Evolutionary conservation across 2,329 filamentous ascomycete genomes (phyloP).

Genomic region (Penicillium frequentans): DNA sequence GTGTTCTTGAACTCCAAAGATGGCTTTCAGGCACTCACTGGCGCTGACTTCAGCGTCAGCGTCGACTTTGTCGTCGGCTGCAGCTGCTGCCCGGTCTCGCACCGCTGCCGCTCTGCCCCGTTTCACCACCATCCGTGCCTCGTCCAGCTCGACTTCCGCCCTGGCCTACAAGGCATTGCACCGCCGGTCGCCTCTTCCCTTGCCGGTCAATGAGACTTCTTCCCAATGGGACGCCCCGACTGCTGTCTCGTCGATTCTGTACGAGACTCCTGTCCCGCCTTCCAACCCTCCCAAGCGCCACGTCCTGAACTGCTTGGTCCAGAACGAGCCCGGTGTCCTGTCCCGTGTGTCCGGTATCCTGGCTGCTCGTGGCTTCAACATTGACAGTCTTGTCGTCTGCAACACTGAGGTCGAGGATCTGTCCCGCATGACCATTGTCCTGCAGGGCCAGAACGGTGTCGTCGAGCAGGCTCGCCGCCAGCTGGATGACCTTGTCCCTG

Average conservation of each 20-base stretch:
- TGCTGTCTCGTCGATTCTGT: conserved; percentile 96
- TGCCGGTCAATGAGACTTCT: conserved; percentile 72
- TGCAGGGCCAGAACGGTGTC: conserved; percentile 93
- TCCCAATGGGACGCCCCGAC: conserved; percentile 86
- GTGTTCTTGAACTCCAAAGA: conserved; percentile 21
- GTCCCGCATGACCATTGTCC: conserved; percentile 97
- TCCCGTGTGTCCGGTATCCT: conserved; percentile 96
- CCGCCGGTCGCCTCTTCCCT: conserved; percentile 80
- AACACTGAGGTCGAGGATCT: conserved; percentile 96
- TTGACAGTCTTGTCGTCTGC: conserved; percentile 96
- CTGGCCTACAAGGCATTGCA: conserved; percentile 97
- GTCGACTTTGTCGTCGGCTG: conserved; percentile 27
- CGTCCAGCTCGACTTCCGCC: conserved; percentile 75
- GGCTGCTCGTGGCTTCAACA: conserved; percentile 96
- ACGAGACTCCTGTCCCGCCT: conserved; percentile 90
- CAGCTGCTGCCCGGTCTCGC: conserved; percentile 29
- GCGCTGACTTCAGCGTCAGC: conserved; percentile 35
- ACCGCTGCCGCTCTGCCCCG: conserved; percentile 28
- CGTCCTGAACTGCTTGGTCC: conserved; percentile 95
- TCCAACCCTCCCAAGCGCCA: conserved; percentile 85
- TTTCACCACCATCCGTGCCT: conserved; percentile 33
- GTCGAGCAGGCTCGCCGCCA: conserved; percentile 96
- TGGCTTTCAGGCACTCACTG: conserved; percentile 42
- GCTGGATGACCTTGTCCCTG: conserved; percentile 92
- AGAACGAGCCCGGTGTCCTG: conserved; percentile 97